Evolutionary conservation across 306 rosid species (phyloP), one percentile per base, ranked within the genome.

Genomic region (Cucumis cinereus): DNA sequence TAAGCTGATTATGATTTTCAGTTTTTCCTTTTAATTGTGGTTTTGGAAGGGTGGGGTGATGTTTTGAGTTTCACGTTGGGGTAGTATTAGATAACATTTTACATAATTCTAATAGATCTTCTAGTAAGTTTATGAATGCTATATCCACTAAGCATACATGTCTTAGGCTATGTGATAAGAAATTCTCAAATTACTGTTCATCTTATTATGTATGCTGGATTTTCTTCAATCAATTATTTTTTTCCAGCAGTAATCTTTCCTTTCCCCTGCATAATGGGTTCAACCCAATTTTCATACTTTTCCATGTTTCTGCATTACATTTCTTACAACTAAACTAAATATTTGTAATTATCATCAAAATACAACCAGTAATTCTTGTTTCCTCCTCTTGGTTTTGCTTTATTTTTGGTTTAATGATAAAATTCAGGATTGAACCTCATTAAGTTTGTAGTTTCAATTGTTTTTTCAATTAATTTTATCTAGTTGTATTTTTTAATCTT

Each of bases 1-100:
- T 89, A 84, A 80, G 85, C 20, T 43, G 41, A 14, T 35, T 59
- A 22, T 59, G 33, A 5, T 75, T 58, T 33, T 23, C 77, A 50
- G 63, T 43, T 49, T 76, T 28, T 19, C 55, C 12, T 8, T 76
- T 22, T 11, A 35, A 61, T 11, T 68, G 74, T 38, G 73, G 74
- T 40, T 54, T 68, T 68, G 55, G 36, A 43, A 41, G 74, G 55
- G 20, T 22, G 20, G 74, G 54, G 36, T 41, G 74, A 12, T 23
- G 74, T 33, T 10, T 61, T 33, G 40, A 33, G 22, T 62, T 62
- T 62, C 43, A 33, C 17, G 23, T 33, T 28, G 68, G 7, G 3
- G 68, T 33, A 28, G 45, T 66, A 19, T 40, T 66, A 38, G 30
- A 66, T 35, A 30, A n/a, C 72, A 13, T 67, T 41, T 67, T 41